Base-by-base conservation (phyloP, 2,329 filamentous ascomycete species). In the Trichoderma brevicompactum region DNA sequence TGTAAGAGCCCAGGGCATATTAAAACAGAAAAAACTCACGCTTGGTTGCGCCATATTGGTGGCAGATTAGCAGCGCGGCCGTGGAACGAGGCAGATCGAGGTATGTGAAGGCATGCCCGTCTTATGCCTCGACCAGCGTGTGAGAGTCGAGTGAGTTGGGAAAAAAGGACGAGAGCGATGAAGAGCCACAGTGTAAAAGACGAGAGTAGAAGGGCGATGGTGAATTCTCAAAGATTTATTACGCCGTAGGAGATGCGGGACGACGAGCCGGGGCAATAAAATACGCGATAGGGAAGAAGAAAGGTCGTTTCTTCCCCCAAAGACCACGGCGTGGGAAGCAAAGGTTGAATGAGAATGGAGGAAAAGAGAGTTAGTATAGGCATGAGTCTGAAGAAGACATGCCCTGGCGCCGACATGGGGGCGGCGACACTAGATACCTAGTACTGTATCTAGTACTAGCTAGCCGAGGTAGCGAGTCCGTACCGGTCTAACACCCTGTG, bases 1-100 rank as follows among this genome's bases (percentile, higher is more conserved):
- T 61, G 63, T 61, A 46, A 62, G 49, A 59, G 34, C 13, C 44
- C 38, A 63, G 48, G 34, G 46, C 36, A 65, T 53, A 50, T 17
- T 43, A 64, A 56, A 69, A 50, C 63, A 49, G 66, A 65, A 63
- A 40, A 59, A 58, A 70, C 76, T 73, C 67, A 79, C 77, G 76
- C 72, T 77, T 72, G 75, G 75, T 71, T 78, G 77, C 69, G 77
- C 77, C 77, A 79, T 79, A 73, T 70, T 74, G 74, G 70, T 73
- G 73, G 38, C 69, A 71, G 70, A 73, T 71, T 74, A 78, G 73
- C 75, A 73, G 72, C 72, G 73, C 67, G 72, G 70, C 71, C 69
- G 73, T 69, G 71, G 74, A 73, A 73, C 73, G 73, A 74, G 69
- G 72, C 72, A 68, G 68, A 65, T 46, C 67, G 66, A 65, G 69